A percentile compares a stretch with the other conserved stretches of the same genome.
Evolutionary conservation across 1,284 basidiomycete species (phyloP).

Genomic region (Puccinia hordei): DNA sequence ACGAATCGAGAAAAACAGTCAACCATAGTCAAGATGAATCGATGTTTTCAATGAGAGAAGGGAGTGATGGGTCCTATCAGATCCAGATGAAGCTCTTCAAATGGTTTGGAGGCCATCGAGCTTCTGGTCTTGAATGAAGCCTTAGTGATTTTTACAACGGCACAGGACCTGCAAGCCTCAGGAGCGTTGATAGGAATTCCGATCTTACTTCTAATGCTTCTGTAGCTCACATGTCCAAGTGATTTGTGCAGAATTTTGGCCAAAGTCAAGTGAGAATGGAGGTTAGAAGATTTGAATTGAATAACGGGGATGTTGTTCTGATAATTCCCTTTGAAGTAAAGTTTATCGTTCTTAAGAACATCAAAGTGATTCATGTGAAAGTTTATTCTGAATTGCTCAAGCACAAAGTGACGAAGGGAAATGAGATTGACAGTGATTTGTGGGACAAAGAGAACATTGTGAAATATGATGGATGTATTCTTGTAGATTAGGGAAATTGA

Average conservation of each 20-base stretch:
- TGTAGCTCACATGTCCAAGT: conserved; percentile 14
- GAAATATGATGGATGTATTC: too few relatives aligned
- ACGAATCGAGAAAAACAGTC: not conserved
- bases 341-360: too few relatives aligned
- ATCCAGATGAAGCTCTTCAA: not conserved
- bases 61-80: not conserved
- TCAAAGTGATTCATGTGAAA: too few relatives aligned
- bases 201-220: not conserved
- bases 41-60: not conserved
- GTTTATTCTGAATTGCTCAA: too few relatives aligned
- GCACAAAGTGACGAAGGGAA: too few relatives aligned
- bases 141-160: too few relatives aligned
- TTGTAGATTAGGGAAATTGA: not conserved
- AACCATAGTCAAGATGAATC: conserved; percentile 7
- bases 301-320: not conserved
- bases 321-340: not conserved
- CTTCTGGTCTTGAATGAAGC: too few relatives aligned
- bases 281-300: not conserved
- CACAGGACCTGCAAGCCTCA: too few relatives aligned
- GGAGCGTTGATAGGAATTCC: not conserved
- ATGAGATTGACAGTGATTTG: too few relatives aligned
- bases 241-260: conserved; percentile 4
- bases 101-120: too few relatives aligned
- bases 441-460: too few relatives aligned
- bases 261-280: not conserved